These are phyloP conservation scores for Inosperma sp. DNA, from an alignment of 768 basidiomycete species.

Conservation along the genomic window DNA sequence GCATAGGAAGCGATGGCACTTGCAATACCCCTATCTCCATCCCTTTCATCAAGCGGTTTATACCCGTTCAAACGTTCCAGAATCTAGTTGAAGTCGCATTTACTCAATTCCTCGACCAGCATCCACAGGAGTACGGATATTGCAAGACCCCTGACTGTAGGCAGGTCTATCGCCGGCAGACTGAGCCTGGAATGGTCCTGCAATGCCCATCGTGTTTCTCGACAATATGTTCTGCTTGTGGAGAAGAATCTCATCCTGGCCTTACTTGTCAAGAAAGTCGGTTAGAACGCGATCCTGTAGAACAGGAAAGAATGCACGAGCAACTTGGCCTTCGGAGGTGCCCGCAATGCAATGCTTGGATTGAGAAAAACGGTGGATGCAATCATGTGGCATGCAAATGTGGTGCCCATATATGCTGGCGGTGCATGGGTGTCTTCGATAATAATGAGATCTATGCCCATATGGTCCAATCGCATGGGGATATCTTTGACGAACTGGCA, in stretches of 20 bases:
- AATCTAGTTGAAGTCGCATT: slow-evolving; percentile 54
- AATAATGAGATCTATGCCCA: slow-evolving; percentile 28
- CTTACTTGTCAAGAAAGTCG: slow-evolving; percentile 37
- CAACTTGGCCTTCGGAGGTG: slow-evolving; percentile 46
- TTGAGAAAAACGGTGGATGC: slow-evolving; percentile 51
- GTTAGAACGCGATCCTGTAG: neutral
- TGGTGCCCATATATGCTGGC: slow-evolving; percentile 53
- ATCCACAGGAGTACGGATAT: slow-evolving; percentile 53
- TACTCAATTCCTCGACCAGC: slow-evolving; percentile 47
- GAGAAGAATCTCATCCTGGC: slow-evolving; percentile 44
- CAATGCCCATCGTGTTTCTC: slow-evolving; percentile 52
- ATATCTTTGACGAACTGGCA: slow-evolving; percentile 11
- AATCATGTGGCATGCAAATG: slow-evolving; percentile 53
- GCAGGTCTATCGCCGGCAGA: slow-evolving; percentile 52
- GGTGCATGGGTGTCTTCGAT: slow-evolving; percentile 43
- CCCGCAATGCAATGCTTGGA: slow-evolving; percentile 40
- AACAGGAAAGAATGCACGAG: slow-evolving; percentile 39
- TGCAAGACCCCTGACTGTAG: slow-evolving; percentile 72
- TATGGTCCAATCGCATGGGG: slow-evolving; percentile 27
- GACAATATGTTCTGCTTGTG: slow-evolving; percentile 45
- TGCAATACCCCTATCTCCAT: slow-evolving; percentile 55
- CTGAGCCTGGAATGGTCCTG: slow-evolving; percentile 13
- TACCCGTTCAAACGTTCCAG: slow-evolving; percentile 47
- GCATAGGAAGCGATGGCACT: slow-evolving; percentile 54
- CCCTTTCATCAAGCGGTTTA: slow-evolving; percentile 44